Percentiles rank a stretch among this genome's conserved stretches.
phyloP scores from a whole-genome alignment of 495 filamentous ascomycete genomes.

The Jackrogersella multiformis region DNA sequence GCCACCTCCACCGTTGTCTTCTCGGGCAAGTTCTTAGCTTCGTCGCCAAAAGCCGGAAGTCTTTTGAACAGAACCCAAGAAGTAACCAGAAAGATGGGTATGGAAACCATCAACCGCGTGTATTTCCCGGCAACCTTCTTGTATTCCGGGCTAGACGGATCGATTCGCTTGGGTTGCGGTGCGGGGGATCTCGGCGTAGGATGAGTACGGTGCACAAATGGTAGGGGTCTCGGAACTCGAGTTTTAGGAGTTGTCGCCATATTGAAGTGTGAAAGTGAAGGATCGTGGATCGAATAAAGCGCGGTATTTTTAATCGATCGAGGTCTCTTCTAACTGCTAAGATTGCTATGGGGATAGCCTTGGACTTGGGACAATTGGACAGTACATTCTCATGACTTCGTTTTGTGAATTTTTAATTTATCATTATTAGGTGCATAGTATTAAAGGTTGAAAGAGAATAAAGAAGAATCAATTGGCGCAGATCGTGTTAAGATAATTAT shows the following conservation, averaged over 20 bases:
- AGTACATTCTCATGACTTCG: too few species aligned
- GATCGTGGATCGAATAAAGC: neutral
- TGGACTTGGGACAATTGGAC: too few species aligned
- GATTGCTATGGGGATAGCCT: too few species aligned
- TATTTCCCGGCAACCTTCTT: slow-evolving; percentile 51
- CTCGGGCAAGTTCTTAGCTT: slow-evolving; percentile 7
- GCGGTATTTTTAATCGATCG: too few species aligned
- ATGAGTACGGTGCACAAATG: slow-evolving; percentile 6
- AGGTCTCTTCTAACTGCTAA: too few species aligned
- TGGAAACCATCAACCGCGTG: slow-evolving; percentile 51
- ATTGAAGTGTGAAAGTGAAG: neutral
- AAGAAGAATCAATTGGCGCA: too few species aligned
- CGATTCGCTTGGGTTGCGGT: slow-evolving; percentile 27
- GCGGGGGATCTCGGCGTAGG: slow-evolving; percentile 4
- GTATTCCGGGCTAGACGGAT: slow-evolving; percentile 52
- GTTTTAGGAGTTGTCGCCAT: slow-evolving; percentile 21
- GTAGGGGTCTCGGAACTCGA: neutral
- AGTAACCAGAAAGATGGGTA: slow-evolving; percentile 58
- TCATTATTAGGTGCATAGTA: too few species aligned
- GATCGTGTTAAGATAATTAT: too few species aligned
- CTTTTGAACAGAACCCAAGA: slow-evolving; percentile 56
- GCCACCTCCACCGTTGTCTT: neutral
- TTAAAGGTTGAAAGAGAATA: too few species aligned
- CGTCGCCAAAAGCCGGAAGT: slow-evolving; percentile 38
- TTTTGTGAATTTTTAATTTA: too few species aligned